These are phyloP conservation scores for Pseudonectria buxi DNA, from an alignment of 2,329 filamentous ascomycete genomes.

Conservation along the genomic window DNA sequence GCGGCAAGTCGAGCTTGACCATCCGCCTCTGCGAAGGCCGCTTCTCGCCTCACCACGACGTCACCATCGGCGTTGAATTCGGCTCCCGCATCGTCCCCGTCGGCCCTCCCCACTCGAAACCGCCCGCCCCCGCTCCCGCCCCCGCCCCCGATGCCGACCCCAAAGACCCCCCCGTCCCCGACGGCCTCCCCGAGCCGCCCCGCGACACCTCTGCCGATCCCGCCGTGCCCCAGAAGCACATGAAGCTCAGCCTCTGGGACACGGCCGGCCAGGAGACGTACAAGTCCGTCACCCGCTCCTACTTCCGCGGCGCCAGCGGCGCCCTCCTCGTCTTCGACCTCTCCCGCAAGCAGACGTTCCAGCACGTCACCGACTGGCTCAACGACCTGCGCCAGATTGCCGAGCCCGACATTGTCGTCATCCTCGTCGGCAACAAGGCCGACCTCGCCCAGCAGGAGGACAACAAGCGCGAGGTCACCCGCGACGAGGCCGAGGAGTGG, in stretches of 20 bases:
- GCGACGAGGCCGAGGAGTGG: slow-evolving; percentile 84
- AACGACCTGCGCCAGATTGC: slow-evolving; percentile 91
- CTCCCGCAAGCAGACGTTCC: slow-evolving; percentile 74
- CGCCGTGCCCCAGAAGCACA: slow-evolving; percentile 57
- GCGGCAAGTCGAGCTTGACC: slow-evolving; percentile 89
- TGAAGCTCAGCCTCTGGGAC: slow-evolving; percentile 94
- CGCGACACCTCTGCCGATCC: slow-evolving; percentile 31
- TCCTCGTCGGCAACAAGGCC: slow-evolving; percentile 91
- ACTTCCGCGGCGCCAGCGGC: slow-evolving; percentile 72
- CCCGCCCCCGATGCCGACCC: slow-evolving; percentile 9
- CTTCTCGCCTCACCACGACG: slow-evolving; percentile 90
- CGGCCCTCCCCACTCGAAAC: slow-evolving; percentile 64
- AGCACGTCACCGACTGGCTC: slow-evolving; percentile 86
- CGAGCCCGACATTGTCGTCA: slow-evolving; percentile 89
- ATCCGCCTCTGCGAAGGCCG: slow-evolving; percentile 95
- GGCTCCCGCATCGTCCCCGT: slow-evolving; percentile 89
- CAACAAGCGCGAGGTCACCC: slow-evolving; percentile 72
- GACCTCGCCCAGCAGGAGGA: slow-evolving; percentile 59
- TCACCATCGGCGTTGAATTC: slow-evolving; percentile 95
- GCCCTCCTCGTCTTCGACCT: slow-evolving; percentile 92
- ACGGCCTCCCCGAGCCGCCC: slow-evolving; percentile 49
- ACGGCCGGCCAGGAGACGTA: slow-evolving; percentile 97
- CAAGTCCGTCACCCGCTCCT: slow-evolving; percentile 89
- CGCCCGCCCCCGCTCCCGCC: slow-evolving; percentile 25
- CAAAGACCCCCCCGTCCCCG: slow-evolving; percentile 10